Percentiles rank a stretch among this genome's conserved stretches.
phyloP scores from a whole-genome alignment of 2,329 filamentous ascomycete genomes.

The Fusarium camptoceras region DNA sequence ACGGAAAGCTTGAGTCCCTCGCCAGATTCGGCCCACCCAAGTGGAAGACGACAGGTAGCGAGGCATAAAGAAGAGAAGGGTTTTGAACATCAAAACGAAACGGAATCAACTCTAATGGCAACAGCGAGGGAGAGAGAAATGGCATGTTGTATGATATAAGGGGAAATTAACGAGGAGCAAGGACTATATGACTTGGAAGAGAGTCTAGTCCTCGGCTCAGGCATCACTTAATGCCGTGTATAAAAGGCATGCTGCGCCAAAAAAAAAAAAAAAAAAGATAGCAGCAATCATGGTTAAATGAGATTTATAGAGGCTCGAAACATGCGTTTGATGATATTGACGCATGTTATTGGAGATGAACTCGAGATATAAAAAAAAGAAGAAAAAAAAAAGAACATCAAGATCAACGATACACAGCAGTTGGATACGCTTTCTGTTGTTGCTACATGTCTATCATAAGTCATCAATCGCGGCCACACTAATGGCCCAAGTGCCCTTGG shows the following conservation, averaged over 20 bases:
- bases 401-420: constrained; percentile 1
- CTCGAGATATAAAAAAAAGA: too few species aligned
- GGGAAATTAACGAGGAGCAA: not conserved
- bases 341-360: not conserved
- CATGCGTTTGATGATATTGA: constrained; percentile 21
- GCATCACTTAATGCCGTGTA: constrained; percentile 45
- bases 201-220: constrained; percentile 16
- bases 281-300: constrained; percentile 43
- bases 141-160: constrained; percentile 39
- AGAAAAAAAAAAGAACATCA: not conserved
- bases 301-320: constrained; percentile 42
- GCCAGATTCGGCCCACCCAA: constrained; percentile 62
- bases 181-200: constrained; percentile 5
- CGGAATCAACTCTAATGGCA: constrained; percentile 2
- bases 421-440: constrained; percentile 27
- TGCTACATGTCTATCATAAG: constrained; percentile 46
- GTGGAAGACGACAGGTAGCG: constrained; percentile 58
- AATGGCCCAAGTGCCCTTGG: constrained; percentile 32
- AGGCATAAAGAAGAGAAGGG: constrained; percentile 42
- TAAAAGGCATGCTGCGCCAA: constrained; percentile 39
- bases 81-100: not conserved
- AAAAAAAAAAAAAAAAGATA: too few species aligned
- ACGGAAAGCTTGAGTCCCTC: constrained; percentile 65
- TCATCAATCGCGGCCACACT: constrained; percentile 41
- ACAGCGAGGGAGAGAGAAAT: not conserved